Evolutionary conservation across 257 asterid species (phyloP), one percentile per base, ranked within the genome.

Genomic region (Petrea volubilis): DNA sequence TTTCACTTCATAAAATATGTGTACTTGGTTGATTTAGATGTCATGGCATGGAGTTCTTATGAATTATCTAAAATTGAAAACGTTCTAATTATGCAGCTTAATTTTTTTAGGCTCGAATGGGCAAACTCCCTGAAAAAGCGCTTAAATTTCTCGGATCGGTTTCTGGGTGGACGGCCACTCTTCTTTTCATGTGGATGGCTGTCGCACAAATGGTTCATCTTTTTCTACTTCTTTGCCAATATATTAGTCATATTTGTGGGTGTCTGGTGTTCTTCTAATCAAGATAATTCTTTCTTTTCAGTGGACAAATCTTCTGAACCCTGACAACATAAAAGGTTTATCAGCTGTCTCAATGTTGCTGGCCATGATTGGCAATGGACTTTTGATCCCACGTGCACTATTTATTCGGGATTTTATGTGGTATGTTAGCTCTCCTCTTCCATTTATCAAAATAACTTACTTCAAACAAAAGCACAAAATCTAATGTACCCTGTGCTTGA

Each of bases 121-220:
- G 97, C 53, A 94, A 89, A 78, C 93, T 94, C 67, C 77, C 99
- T 11, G 93, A 89, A 17, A 81, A 78, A 66, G 96, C 91, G 14
- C 75, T 79, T 69, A 81, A 85, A 67, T 80, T 94, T 74, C 88
- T 91, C 29, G 96, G 91, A 74, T 86, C 84, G 27, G 52, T 88
- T 57, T 78, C 98, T 58, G 96, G 93, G 50, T 94, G 99, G 99
- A 94, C 97, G 6, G 99, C 99, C 24, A 94, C 99, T 56, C 90
- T 94, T 82, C 97, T 94, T 76, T 94, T 94, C 83, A 94, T 94
- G 97, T 94, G 99, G 99, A 91, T 94, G 99, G 96, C 90, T 20
- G 95, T 94, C 43, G 84, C 97, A 55, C 99, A 94, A 74, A 85
- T 83, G 97, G 99, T 91, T 78, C 28, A 38, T 38, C 43, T 38